These are phyloP conservation scores for Cyclocybe cylindracea DNA, from an alignment of 768 basidiomycete species.

Conservation along the genomic window DNA sequence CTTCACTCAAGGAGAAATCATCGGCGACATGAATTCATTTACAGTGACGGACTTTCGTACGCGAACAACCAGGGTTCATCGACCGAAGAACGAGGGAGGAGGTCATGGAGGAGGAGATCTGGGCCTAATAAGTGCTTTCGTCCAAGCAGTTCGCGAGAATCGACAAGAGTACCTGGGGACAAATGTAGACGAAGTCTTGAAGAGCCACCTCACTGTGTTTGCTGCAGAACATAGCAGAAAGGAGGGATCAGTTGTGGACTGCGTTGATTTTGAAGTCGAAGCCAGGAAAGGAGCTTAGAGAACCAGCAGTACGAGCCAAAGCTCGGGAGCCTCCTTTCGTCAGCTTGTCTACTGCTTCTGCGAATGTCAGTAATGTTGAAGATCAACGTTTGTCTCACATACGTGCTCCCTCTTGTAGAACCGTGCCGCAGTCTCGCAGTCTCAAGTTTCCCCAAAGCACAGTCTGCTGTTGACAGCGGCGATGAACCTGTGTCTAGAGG, in stretches of 20 bases:
- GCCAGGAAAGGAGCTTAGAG: constrained; percentile 10
- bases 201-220: constrained; percentile 83
- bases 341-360: background rate
- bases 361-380: no score
- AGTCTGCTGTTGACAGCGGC: no score
- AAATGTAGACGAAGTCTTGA: constrained; percentile 65
- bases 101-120: constrained; percentile 85
- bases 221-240: constrained; percentile 80
- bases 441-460: no score
- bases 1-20: constrained; percentile 84
- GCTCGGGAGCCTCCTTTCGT: background rate
- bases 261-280: constrained; percentile 59
- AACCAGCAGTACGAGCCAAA: background rate
- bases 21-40: constrained; percentile 82
- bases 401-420: no score
- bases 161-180: constrained; percentile 70
- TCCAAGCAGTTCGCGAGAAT: constrained; percentile 68
- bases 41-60: constrained; percentile 79
- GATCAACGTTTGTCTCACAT: no score
- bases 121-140: constrained; percentile 74
- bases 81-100: constrained; percentile 60
- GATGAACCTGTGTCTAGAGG: no score
- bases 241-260: constrained; percentile 72
- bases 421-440: no score
- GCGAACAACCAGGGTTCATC: constrained; percentile 40